Evolutionary conservation across 345 rosid species (phyloP).

Genomic region (Eutrema heterophyllum): DNA sequence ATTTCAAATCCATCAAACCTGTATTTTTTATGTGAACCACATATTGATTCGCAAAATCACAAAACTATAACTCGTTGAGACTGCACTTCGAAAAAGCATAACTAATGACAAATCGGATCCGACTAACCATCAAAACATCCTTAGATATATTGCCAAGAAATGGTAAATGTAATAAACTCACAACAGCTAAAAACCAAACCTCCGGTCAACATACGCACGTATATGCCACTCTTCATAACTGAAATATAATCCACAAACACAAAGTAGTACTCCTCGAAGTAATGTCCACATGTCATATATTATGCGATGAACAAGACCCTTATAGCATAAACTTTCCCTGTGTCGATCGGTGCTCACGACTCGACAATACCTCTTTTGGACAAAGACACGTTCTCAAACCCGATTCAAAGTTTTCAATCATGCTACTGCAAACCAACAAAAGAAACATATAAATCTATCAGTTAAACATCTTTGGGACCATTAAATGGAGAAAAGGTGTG

Average conservation of each 20-base stretch:
- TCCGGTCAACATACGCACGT: constrained; percentile 13
- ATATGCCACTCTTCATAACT: neutral
- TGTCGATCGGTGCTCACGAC: constrained; percentile 19
- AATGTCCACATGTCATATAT: constrained; percentile 23
- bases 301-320: constrained; percentile 14
- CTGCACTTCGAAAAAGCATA: neutral
- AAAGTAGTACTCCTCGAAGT: constrained; percentile 4
- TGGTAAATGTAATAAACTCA: neutral
- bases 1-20: neutral
- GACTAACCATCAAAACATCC: neutral
- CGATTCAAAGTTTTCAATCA: constrained; percentile 31
- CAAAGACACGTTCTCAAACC: constrained; percentile 25
- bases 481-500: constrained; percentile 20
- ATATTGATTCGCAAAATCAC: neutral
- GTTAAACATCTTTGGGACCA: constrained; percentile 30
- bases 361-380: constrained; percentile 25
- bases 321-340: constrained; percentile 16
- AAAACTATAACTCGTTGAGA: neutral
- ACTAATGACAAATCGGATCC: neutral
- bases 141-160: neutral
- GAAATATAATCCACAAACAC: constrained; percentile 22
- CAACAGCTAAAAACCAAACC: constrained; percentile 24
- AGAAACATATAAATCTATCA: constrained; percentile 29
- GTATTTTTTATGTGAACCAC: neutral
- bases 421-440: constrained; percentile 24